Evolutionary conservation across 176 grass and related monocot genomes (phyloP).

Genomic region (Triticum dicoccoides): DNA sequence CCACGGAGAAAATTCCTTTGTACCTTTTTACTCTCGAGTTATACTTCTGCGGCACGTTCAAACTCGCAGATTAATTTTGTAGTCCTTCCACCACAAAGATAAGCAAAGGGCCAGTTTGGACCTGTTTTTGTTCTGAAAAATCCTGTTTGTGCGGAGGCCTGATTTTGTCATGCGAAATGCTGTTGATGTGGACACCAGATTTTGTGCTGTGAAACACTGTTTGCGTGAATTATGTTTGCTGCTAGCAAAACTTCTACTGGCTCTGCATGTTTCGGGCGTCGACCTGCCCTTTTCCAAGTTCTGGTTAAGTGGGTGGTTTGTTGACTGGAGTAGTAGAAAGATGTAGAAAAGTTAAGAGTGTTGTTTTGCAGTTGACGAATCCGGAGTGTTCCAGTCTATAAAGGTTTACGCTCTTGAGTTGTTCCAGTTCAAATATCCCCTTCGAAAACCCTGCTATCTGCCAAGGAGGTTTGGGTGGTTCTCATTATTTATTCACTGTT

Average conservation of each 20-base stretch:
- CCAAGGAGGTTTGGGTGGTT: not conserved
- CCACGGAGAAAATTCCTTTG: conserved; percentile 34
- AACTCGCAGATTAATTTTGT: conserved; percentile 22
- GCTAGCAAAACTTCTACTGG: not conserved
- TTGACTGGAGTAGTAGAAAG: not conserved
- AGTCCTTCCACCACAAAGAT: conserved; percentile 18
- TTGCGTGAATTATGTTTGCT: not conserved
- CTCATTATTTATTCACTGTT: not conserved
- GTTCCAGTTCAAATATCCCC: conserved; percentile 1
- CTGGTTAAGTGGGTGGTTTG: not conserved
- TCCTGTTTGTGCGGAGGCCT: not conserved
- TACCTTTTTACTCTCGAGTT: not conserved
- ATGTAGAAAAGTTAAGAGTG: not conserved
- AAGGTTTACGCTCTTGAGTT: not conserved
- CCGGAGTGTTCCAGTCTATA: not conserved
- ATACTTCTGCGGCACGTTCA: conserved; percentile 18
- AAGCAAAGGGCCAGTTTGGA: conserved; percentile 5
- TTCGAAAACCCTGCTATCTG: not conserved
- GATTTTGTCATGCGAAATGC: not conserved
- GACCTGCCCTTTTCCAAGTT: not conserved
- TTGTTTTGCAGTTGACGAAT: not conserved
- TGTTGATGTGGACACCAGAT: too few relatives aligned
- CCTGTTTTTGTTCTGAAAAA: conserved; percentile 22
- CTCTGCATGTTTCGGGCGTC: not conserved
- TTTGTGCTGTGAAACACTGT: conserved; percentile 10